These are phyloP conservation scores for Sphagnum contortum DNA, from an alignment of 225 moss, liverwort and hornwort species.

Conservation along the genomic window DNA sequence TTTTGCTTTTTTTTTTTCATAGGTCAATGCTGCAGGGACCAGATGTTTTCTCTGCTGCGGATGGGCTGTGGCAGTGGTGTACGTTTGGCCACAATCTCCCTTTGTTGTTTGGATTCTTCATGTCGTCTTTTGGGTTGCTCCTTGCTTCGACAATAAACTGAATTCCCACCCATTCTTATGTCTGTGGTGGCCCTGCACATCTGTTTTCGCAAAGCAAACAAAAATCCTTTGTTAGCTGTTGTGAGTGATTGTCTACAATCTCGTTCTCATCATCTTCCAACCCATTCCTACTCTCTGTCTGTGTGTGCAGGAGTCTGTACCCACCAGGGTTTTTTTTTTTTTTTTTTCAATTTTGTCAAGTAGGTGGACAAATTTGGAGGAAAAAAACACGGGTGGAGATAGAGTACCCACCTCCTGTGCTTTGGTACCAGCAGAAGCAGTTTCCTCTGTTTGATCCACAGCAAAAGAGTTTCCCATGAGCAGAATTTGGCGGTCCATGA, in stretches of 20 bases:
- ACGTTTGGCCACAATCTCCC: conserved; percentile 27
- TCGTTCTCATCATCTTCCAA: neutral
- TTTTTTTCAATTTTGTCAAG: neutral
- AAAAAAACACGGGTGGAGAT: no score
- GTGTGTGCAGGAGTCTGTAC: neutral
- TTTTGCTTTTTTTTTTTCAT: no score
- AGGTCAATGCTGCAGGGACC: no score
- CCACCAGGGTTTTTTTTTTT: neutral
- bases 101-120: conserved; percentile 2
- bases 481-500: neutral
- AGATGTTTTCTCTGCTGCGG: neutral
- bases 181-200: neutral
- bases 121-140: conserved; percentile 2
- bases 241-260: neutral
- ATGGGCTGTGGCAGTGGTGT: conserved; percentile 19
- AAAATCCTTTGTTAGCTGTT: neutral
- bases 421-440: conserved; percentile 11
- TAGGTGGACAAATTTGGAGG: neutral
- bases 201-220: neutral
- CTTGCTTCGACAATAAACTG: neutral
- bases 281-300: neutral
- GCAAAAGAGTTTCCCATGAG: neutral
- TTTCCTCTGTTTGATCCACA: conserved; percentile 11
- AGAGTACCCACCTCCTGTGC: neutral
- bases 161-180: neutral